A percentile compares a stretch with the other conserved stretches of the same genome.
Evolutionary conservation across 306 rosid genomes (phyloP).

Genomic region (Hippophae gyantsensis): DNA sequence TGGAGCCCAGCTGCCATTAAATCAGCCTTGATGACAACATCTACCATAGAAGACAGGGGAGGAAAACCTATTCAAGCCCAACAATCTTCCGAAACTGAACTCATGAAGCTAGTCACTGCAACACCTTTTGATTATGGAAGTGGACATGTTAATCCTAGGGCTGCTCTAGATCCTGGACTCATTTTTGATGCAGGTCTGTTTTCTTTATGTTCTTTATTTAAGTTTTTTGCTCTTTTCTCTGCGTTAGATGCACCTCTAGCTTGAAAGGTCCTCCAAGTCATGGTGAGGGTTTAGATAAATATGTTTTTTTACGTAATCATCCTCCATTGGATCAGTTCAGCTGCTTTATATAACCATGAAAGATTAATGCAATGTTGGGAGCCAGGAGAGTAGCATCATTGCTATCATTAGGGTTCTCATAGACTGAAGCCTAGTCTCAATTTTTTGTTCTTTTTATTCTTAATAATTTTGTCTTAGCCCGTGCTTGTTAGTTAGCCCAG

Average conservation of each 20-base stretch:
- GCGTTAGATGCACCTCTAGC: neutral
- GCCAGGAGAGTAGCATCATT: too few species aligned
- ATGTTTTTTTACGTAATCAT: too few species aligned
- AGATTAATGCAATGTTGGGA: too few species aligned
- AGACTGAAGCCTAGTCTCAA: too few species aligned
- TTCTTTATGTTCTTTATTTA: slow-evolving; percentile 6
- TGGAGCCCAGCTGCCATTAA: slow-evolving; percentile 99
- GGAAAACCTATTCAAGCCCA: slow-evolving; percentile 90
- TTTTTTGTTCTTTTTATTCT: too few species aligned
- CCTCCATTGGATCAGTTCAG: too few species aligned
- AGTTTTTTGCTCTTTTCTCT: neutral
- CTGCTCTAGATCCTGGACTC: slow-evolving; percentile 96
- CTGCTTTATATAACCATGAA: too few species aligned
- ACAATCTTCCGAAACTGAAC: slow-evolving; percentile 78
- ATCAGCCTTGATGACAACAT: slow-evolving; percentile 95
- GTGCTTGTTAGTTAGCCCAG: too few species aligned
- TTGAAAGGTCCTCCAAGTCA: neutral
- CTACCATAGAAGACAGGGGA: slow-evolving; percentile 77
- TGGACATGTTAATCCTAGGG: slow-evolving; percentile 94
- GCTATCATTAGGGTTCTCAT: too few species aligned
- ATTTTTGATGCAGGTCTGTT: slow-evolving; percentile 79
- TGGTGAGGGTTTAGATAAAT: too few species aligned
- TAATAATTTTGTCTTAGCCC: too few species aligned
- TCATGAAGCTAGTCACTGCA: slow-evolving; percentile 59
- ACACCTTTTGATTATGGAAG: slow-evolving; percentile 96